Evolutionary conservation across 306 rosid genomes (phyloP).

Genomic region (Fragaria iinumae): DNA sequence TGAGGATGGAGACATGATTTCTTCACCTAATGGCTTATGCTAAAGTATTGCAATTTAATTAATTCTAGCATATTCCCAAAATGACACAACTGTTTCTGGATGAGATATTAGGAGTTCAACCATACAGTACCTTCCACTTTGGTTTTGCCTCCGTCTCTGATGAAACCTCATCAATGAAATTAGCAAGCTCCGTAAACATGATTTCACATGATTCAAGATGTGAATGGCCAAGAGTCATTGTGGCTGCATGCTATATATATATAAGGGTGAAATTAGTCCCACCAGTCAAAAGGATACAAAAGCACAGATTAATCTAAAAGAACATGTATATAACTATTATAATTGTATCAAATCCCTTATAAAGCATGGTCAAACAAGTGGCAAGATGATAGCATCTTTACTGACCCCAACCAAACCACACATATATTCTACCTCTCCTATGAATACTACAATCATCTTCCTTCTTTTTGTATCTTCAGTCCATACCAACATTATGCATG

Average conservation of each 20-base stretch:
- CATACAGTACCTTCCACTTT: constrained; percentile 85
- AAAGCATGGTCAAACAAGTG: not conserved
- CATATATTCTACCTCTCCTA: not conserved
- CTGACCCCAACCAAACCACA: not conserved
- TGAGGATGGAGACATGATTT: constrained; percentile 1
- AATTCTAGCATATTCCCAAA: not conserved
- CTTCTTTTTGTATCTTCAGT: not conserved
- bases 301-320: not conserved
- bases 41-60: not conserved
- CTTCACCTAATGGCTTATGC: not conserved
- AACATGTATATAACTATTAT: not conserved
- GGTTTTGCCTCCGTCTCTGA: constrained; percentile 88
- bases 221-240: constrained; percentile 98
- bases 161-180: constrained; percentile 88
- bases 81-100: not conserved
- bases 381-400: constrained; percentile 2
- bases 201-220: constrained; percentile 90
- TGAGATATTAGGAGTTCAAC: constrained; percentile 19
- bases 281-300: constrained; percentile 2
- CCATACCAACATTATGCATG: not conserved
- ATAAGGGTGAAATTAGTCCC: constrained; percentile 24
- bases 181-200: constrained; percentile 88
- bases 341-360: not conserved
- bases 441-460: not conserved
- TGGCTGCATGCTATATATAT: constrained; percentile 82